These are phyloP conservation scores for Bacterosira constricta DNA, from an alignment of 108 stramenopile genomes.

Conservation along the genomic window DNA sequence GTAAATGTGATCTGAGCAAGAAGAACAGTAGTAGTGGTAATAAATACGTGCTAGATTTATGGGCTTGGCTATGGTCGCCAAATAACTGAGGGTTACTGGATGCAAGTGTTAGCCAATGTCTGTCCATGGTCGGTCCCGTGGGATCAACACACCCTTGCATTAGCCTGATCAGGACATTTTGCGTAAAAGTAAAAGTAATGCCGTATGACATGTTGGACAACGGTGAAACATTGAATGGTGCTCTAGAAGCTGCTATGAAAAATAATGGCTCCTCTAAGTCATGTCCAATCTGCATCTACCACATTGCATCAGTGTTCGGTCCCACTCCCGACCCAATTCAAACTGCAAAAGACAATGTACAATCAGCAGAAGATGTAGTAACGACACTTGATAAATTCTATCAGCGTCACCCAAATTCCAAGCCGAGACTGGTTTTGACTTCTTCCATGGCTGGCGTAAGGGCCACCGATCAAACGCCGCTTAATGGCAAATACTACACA, in stretches of 20 bases:
- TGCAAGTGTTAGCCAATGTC: too few species aligned
- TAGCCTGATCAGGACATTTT: not conserved
- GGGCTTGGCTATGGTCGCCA: too few species aligned
- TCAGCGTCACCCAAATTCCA: slow-evolving; percentile 4
- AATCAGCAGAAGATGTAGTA: slow-evolving; percentile 66
- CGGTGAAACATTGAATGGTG: slow-evolving; percentile 54
- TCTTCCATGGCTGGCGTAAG: slow-evolving; percentile 88
- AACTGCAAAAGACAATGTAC: slow-evolving; percentile 75
- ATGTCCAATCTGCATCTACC: slow-evolving; percentile 63
- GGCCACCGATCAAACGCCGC: slow-evolving; percentile 74
- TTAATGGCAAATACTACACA: slow-evolving; percentile 74
- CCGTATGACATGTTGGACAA: slow-evolving; percentile 87
- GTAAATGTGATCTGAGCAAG: not conserved
- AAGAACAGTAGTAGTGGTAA: too few species aligned
- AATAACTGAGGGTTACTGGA: too few species aligned
- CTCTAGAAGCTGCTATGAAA: slow-evolving; percentile 40
- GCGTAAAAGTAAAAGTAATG: slow-evolving; percentile 44
- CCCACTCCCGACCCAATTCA: slow-evolving; percentile 77
- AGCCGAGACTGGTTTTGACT: slow-evolving; percentile 63
- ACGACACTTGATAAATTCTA: slow-evolving; percentile 29
- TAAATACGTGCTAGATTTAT: too few species aligned
- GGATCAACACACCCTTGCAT: too few species aligned
- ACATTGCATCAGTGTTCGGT: slow-evolving; percentile 83
- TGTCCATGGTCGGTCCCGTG: too few species aligned
- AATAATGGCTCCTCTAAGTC: slow-evolving; percentile 1